Evolutionary conservation across 345 rosid genomes (phyloP), one percentile per base, ranked within the genome.

Genomic region (Brassica incana): DNA sequence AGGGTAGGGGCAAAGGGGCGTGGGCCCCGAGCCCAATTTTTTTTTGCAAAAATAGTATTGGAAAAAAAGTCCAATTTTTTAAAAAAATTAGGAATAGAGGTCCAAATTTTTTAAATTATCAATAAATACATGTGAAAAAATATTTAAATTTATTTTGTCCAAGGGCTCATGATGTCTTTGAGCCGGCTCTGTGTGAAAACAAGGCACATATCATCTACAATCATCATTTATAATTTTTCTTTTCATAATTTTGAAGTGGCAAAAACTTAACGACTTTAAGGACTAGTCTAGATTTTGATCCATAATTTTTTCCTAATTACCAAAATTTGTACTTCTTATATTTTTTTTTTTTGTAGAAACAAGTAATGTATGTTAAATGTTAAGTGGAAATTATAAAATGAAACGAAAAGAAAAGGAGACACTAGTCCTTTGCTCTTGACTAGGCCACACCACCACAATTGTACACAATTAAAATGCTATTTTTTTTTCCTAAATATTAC

Each of bases 371-470:
- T 12, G 15, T 45, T 45, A 45, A 45, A 45, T 12, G 54, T 45
- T 45, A 59, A 54, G 45, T 40, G 3, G 2, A 61, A 73, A 61
- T n/a, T 5, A 43, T 15, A 43, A 2, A 36, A 8, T 35, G 15
- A 15, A 27, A n/a, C 8, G 18, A 35, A 20, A 70, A 29, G 15
- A 25, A 16, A 71, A 56, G 2, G 6, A 23, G 10, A 8, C 25
- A 12, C 62, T 36, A 60, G 9, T 72, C 56, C 25, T 59, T 23
- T 33, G 38, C 66, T 35, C n/a, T 38, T 72, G 56, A 60, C 27
- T 25, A 60, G 3, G 38, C 38, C n/a, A 72, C 67, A 25, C 58
- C 60, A 43, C n/a, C 65, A 66, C 5, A 75, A 75, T 33, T 76
- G 4, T 56, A 38, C 65, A 67, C 25, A 77, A 60, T 40, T 27